These are phyloP conservation scores for Marasmius sp. DNA, from an alignment of 1,284 basidiomycete species.

Conservation along the genomic window DNA sequence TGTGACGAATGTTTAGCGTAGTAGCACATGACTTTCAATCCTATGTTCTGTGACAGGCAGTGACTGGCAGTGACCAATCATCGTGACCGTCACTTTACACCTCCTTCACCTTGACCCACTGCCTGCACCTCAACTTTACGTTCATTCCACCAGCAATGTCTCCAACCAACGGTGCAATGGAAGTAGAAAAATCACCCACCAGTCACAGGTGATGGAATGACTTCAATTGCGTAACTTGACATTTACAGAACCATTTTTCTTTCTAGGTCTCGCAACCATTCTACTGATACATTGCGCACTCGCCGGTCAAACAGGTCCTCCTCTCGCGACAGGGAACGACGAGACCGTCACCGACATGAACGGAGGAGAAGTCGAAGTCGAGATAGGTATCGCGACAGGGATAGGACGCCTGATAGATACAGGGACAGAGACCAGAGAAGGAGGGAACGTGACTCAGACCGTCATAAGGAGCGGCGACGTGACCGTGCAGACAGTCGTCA, in stretches of 20 bases:
- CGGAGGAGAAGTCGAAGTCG: constrained; percentile 51
- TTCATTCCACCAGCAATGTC: background rate
- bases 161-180: background rate
- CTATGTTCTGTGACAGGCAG: too few species aligned
- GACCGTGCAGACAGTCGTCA: constrained; percentile 45
- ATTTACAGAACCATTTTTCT: constrained; percentile 11
- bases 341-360: constrained; percentile 54
- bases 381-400: constrained; percentile 53
- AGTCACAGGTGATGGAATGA: constrained; percentile 45
- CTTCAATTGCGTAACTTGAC: constrained; percentile 37
- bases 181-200: constrained; percentile 31
- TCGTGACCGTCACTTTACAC: too few species aligned
- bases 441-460: constrained; percentile 41
- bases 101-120: too few species aligned
- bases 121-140: background rate
- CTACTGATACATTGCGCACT: constrained; percentile 71
- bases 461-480: constrained; percentile 36
- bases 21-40: too few species aligned
- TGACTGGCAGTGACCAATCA: too few species aligned
- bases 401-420: constrained; percentile 31
- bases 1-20: background rate
- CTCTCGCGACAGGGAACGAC: constrained; percentile 50
- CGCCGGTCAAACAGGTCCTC: constrained; percentile 68
- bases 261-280: constrained; percentile 64
- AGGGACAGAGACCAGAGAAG: constrained; percentile 36